Evolutionary conservation across 1,284 basidiomycete species (phyloP).

Genomic region (Neotropicomus parvogracilis): DNA sequence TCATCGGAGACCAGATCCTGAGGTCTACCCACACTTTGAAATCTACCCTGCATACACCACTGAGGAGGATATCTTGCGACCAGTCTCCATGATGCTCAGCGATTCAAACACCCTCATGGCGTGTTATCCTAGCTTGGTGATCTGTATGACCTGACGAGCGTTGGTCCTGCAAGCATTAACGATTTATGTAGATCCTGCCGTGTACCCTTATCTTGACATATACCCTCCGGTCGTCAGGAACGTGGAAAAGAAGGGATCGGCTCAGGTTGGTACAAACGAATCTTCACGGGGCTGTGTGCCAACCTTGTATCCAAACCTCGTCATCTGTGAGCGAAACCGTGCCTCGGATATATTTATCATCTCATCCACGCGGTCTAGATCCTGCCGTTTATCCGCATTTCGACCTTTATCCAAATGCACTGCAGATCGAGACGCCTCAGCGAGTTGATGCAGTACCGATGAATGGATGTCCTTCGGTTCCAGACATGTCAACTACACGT

Average conservation of each 20-base stretch:
- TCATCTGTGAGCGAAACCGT: slow-evolving; percentile 22
- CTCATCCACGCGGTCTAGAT: slow-evolving; percentile 16
- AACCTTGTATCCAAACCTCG: slow-evolving; percentile 21
- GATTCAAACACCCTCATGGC: not conserved
- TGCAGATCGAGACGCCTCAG: slow-evolving; percentile 4
- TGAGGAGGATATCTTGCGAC: slow-evolving; percentile 3
- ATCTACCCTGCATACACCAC: slow-evolving; percentile 25
- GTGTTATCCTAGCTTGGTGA: slow-evolving; percentile 21
- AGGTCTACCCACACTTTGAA: slow-evolving; percentile 28
- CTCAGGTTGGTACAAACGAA: not conserved
- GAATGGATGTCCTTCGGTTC: slow-evolving; percentile 5
- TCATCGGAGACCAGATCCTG: slow-evolving; percentile 26
- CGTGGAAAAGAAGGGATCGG: not conserved
- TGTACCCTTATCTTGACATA: slow-evolving; percentile 47
- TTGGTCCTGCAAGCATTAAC: slow-evolving; percentile 14
- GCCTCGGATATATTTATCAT: not conserved
- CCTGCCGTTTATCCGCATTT: slow-evolving; percentile 31
- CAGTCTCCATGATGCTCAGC: slow-evolving; percentile 2
- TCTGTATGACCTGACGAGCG: slow-evolving; percentile 21
- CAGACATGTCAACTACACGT: slow-evolving; percentile 34
- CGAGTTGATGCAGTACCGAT: slow-evolving; percentile 3
- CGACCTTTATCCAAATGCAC: slow-evolving; percentile 25
- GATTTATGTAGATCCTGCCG: slow-evolving; percentile 34
- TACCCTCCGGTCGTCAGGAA: slow-evolving; percentile 33
- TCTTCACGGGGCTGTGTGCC: not conserved